A percentile compares a stretch with the other conserved stretches of the same genome.
These are phyloP conservation scores for Leccinum aurantiacum DNA, from an alignment of 768 basidiomycete species.

Conservation along the genomic window DNA sequence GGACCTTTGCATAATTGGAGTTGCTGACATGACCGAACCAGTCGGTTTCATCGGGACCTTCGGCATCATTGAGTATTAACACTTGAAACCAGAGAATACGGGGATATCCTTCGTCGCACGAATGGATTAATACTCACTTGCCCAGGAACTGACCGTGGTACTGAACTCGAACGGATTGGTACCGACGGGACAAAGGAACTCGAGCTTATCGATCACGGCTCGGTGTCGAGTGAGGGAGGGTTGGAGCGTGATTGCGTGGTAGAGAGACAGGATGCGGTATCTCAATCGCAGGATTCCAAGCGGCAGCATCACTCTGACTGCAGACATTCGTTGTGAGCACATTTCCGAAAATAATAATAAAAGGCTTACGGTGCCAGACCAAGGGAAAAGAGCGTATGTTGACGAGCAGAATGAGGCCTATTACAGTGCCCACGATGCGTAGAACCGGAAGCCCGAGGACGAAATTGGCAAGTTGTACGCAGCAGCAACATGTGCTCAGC, in stretches of 20 bases:
- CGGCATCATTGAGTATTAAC: not conserved
- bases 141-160: slow-evolving; percentile 9
- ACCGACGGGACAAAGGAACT: slow-evolving; percentile 17
- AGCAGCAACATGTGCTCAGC: not conserved
- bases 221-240: slow-evolving; percentile 13
- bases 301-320: slow-evolving; percentile 14
- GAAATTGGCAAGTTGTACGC: not conserved
- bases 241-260: slow-evolving; percentile 9
- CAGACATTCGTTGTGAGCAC: not conserved
- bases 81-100: not conserved
- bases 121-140: slow-evolving; percentile 11
- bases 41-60: slow-evolving; percentile 22
- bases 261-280: slow-evolving; percentile 8
- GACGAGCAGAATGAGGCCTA: slow-evolving; percentile 11
- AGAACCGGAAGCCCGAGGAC: not conserved
- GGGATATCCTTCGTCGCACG: not conserved
- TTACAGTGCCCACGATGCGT: not conserved
- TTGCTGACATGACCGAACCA: slow-evolving; percentile 20
- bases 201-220: slow-evolving; percentile 10
- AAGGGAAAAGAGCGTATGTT: slow-evolving; percentile 15
- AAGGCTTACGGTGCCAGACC: slow-evolving; percentile 16
- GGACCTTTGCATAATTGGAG: slow-evolving; percentile 16
- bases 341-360: not conserved
- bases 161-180: slow-evolving; percentile 18
- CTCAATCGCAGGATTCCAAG: slow-evolving; percentile 12